These are phyloP conservation scores for Gentiana straminea DNA, from an alignment of 257 asterid genomes.

Conservation along the genomic window DNA sequence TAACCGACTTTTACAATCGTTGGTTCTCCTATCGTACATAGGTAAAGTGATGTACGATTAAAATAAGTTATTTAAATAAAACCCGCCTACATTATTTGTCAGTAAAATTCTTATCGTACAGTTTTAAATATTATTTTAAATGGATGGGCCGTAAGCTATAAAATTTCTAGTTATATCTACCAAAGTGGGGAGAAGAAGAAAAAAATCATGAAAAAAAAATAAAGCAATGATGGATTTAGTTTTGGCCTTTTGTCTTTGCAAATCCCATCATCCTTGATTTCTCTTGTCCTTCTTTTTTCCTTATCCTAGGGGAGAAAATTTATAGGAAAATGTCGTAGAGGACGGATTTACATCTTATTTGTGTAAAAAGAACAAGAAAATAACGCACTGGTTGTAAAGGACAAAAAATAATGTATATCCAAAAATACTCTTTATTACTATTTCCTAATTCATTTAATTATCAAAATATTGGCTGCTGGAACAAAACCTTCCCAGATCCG, in stretches of 20 bases:
- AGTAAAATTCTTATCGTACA: slow-evolving; percentile 18
- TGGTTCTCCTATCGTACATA: background rate
- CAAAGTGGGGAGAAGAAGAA: slow-evolving; percentile 5
- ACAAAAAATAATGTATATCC: too few species aligned
- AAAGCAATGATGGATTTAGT: slow-evolving; percentile 17
- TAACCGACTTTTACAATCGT: too few species aligned
- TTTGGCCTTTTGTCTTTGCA: slow-evolving; percentile 8
- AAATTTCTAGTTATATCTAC: background rate
- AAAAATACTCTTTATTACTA: background rate
- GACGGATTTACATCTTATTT: too few species aligned
- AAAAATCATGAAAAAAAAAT: slow-evolving; percentile 10
- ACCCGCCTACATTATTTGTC: slow-evolving; percentile 14
- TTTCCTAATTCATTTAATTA: background rate
- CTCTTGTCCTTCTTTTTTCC: slow-evolving; percentile 8
- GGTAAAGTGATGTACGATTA: too few species aligned
- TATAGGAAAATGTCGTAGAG: background rate
- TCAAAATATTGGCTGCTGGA: too few species aligned
- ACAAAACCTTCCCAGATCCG: too few species aligned
- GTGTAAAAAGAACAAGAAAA: too few species aligned
- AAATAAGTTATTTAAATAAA: background rate
- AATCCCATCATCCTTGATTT: slow-evolving; percentile 8
- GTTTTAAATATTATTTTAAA: background rate
- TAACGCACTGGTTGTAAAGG: too few species aligned
- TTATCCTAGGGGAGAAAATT: background rate
- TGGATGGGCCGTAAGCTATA: too few species aligned